Evolutionary conservation across 1,139 yeast species (phyloP).

Genomic region (Diutina scorzettiae): DNA sequence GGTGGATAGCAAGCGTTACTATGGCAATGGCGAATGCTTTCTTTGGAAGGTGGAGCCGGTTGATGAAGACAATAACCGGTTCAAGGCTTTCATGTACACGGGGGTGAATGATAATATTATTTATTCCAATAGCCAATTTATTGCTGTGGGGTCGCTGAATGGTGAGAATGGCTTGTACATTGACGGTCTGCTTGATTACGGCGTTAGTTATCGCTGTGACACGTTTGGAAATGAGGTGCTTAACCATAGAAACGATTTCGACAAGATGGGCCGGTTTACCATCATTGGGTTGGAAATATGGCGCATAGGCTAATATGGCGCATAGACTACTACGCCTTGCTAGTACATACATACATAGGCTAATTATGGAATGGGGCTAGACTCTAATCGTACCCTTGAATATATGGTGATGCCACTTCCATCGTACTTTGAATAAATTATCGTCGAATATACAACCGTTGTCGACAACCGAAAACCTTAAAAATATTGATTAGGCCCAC

Average conservation of each 20-base stretch:
- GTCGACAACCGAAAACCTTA: too few species aligned
- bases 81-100: slow-evolving; percentile 80
- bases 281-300: slow-evolving; percentile 78
- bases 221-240: slow-evolving; percentile 89
- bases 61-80: slow-evolving; percentile 20
- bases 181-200: slow-evolving; percentile 59
- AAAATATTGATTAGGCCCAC: too few species aligned
- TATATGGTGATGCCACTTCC: too few species aligned
- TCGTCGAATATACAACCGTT: too few species aligned
- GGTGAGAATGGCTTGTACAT: slow-evolving; percentile 92
- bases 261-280: slow-evolving; percentile 41
- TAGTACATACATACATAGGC: too few species aligned
- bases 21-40: slow-evolving; percentile 93
- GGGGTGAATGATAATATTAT: slow-evolving; percentile 81
- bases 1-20: slow-evolving; percentile 59
- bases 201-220: slow-evolving; percentile 65
- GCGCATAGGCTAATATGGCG: slow-evolving; percentile 40
- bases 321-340: too few species aligned
- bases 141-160: slow-evolving; percentile 80
- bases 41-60: slow-evolving; percentile 61
- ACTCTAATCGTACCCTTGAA: too few species aligned
- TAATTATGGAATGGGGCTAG: too few species aligned
- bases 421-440: too few species aligned
- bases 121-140: slow-evolving; percentile 65
- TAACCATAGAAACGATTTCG: slow-evolving; percentile 11